Conservation (phyloP, 345 rosid genomes). For the Sonneratia alba region DNA sequence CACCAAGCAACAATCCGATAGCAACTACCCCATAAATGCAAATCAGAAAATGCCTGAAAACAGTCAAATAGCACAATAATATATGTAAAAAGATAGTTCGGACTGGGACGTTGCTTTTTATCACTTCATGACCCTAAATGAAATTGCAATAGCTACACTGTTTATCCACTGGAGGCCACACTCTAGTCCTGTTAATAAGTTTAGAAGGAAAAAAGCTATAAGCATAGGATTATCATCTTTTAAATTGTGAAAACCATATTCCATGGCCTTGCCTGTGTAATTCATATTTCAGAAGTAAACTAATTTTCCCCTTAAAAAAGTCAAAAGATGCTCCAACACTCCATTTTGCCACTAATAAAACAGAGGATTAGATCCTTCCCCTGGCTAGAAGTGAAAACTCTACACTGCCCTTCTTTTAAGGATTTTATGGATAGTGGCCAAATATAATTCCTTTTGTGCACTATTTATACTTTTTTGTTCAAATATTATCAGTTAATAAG, state of each 20-base stretch:
- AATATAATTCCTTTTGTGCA: too few species aligned
- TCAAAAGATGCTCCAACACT: not conserved
- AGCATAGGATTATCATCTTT: not conserved
- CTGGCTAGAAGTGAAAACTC: too few species aligned
- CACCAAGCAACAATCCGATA: slow-evolving; percentile 67
- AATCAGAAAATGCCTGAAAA: slow-evolving; percentile 64
- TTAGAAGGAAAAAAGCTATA: not conserved
- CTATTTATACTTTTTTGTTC: too few species aligned
- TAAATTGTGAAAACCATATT: not conserved
- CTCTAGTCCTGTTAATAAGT: not conserved
- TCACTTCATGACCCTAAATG: not conserved
- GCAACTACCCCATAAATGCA: slow-evolving; percentile 66
- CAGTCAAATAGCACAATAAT: not conserved
- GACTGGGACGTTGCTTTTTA: not conserved
- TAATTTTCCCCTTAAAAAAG: not conserved
- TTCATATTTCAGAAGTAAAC: not conserved
- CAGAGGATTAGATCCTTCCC: too few species aligned
- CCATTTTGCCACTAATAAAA: too few species aligned
- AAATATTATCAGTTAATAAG: too few species aligned
- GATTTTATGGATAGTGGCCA: too few species aligned
- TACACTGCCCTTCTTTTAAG: too few species aligned
- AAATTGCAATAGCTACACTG: not conserved
- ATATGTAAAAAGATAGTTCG: not conserved
- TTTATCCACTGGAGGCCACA: not conserved
- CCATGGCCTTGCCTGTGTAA: not conserved